A percentile compares a stretch with the other conserved stretches of the same genome.
phyloP scores from a whole-genome alignment of 352 stramenopile species.

The Phytophthora syringae region DNA sequence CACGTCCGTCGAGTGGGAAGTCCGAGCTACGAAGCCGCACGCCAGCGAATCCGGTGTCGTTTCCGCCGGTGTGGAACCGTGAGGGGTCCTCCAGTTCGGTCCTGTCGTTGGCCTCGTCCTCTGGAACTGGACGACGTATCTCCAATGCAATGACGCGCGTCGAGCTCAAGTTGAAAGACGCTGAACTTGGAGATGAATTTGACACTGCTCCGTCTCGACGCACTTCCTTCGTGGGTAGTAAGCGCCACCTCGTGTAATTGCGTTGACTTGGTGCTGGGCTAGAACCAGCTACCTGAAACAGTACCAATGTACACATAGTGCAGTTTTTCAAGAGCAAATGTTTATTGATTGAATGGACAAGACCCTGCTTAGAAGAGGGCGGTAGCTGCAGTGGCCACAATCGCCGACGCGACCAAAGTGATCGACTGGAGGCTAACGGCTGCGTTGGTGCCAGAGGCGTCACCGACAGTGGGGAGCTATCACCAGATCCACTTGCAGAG shows the following conservation, averaged over 20 bases:
- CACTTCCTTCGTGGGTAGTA: slow-evolving; percentile 29
- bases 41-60: slow-evolving; percentile 22
- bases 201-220: slow-evolving; percentile 24
- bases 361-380: slow-evolving; percentile 30
- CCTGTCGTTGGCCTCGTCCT: slow-evolving; percentile 15
- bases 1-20: slow-evolving; percentile 21
- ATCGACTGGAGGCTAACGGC: slow-evolving; percentile 27
- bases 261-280: no score
- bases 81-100: slow-evolving; percentile 26
- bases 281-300: no score
- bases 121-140: slow-evolving; percentile 22
- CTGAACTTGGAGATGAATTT: slow-evolving; percentile 59
- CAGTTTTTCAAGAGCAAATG: slow-evolving; percentile 19
- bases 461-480: slow-evolving; percentile 16
- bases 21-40: background rate
- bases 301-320: background rate
- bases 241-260: slow-evolving; percentile 21
- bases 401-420: slow-evolving; percentile 20
- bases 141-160: slow-evolving; percentile 47
- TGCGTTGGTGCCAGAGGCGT: slow-evolving; percentile 17
- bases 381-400: slow-evolving; percentile 18
- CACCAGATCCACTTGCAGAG: slow-evolving; percentile 23
- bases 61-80: slow-evolving; percentile 28
- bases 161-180: slow-evolving; percentile 69
- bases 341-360: slow-evolving; percentile 29